Conservation (phyloP, 345 rosid species). For the Excoecaria cochinchinensis region DNA sequence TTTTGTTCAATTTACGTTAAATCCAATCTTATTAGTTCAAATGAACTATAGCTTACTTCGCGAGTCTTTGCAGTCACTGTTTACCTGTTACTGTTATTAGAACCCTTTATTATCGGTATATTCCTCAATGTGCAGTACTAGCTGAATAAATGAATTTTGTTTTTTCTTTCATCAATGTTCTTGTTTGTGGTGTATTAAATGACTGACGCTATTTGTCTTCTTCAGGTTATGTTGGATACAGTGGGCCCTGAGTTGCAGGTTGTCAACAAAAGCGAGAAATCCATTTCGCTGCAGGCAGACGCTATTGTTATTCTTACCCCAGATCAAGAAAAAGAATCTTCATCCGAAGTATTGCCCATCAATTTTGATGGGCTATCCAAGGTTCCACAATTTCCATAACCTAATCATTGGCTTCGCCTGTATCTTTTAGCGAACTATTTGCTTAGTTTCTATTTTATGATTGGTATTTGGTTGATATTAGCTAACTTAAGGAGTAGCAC, state of each 20-base stretch:
- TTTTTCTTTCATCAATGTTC: neutral
- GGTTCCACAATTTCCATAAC: conserved; percentile 34
- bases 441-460: neutral
- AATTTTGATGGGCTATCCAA: conserved; percentile 83
- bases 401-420: neutral
- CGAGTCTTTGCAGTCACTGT: neutral
- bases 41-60: neutral
- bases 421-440: neutral
- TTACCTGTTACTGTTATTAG: neutral
- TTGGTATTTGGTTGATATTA: neutral
- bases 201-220: neutral
- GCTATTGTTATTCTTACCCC: conserved; percentile 78
- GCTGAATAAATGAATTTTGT: neutral
- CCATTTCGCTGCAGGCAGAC: conserved; percentile 75
- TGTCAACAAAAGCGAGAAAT: conserved; percentile 63
- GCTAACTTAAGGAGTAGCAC: neutral
- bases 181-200: neutral
- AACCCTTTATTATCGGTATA: too few relatives aligned
- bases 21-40: neutral
- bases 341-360: conserved; percentile 82
- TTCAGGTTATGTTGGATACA: conserved; percentile 91
- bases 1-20: neutral
- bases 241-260: conserved; percentile 96
- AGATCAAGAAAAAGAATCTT: conserved; percentile 69
- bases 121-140: neutral